Percentiles rank a stretch among this genome's conserved stretches.
phyloP scores from a whole-genome alignment of 306 rosid species.

The Medicago ruthenica region DNA sequence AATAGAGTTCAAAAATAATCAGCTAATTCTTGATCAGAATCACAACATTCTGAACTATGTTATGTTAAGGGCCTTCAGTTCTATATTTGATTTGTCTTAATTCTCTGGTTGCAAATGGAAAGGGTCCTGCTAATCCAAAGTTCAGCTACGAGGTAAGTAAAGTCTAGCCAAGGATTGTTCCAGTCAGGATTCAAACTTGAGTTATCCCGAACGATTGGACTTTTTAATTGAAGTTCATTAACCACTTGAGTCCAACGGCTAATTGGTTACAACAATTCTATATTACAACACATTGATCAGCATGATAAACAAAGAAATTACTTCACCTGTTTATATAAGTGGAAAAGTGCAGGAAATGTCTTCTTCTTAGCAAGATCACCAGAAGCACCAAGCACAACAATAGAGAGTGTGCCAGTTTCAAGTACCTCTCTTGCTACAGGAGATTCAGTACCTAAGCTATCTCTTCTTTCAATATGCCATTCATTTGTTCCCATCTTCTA shows the following conservation, averaged over 20 bases:
- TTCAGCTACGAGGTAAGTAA: neutral
- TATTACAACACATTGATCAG: slow-evolving; percentile 3
- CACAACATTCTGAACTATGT: neutral
- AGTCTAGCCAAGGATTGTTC: neutral
- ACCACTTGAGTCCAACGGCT: neutral
- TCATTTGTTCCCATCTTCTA: slow-evolving; percentile 68
- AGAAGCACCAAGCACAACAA: slow-evolving; percentile 93
- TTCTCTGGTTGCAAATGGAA: neutral
- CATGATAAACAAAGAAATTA: neutral
- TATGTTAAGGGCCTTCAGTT: neutral
- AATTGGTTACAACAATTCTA: neutral
- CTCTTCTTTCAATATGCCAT: slow-evolving; percentile 72
- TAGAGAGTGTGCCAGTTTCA: slow-evolving; percentile 79
- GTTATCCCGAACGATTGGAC: neutral
- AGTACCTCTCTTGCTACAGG: slow-evolving; percentile 50
- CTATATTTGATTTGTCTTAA: neutral
- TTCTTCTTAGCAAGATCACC: slow-evolving; percentile 99
- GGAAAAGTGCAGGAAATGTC: slow-evolving; percentile 94
- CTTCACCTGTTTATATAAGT: slow-evolving; percentile 79
- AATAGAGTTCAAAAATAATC: neutral
- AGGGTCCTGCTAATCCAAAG: neutral
- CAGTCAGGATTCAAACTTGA: neutral
- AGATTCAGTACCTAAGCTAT: slow-evolving; percentile 50
- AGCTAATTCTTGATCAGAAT: slow-evolving; percentile 19
- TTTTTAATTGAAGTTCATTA: neutral